phyloP scores from a whole-genome alignment of 208 protist species.

The Trypanosoma scelopori region DNA sequence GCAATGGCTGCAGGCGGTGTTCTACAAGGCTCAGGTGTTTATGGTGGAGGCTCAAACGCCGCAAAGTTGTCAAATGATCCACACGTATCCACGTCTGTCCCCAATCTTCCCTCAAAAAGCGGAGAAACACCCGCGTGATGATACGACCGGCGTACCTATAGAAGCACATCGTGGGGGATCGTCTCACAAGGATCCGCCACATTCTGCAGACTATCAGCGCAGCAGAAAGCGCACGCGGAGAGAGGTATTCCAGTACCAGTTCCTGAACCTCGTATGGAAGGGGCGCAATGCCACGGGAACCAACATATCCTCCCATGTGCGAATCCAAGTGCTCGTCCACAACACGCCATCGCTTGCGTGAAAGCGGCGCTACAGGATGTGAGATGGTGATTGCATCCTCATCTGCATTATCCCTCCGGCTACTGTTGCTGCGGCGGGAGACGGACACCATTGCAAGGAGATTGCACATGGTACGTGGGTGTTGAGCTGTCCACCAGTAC shows the following conservation, averaged over 20 bases:
- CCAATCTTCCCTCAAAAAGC: slow-evolving; percentile 46
- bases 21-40: neutral
- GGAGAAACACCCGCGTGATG: slow-evolving; percentile 39
- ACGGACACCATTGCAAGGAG: neutral
- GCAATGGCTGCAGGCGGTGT: slow-evolving; percentile 13
- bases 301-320: neutral
- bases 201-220: slow-evolving; percentile 29
- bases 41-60: slow-evolving; percentile 26
- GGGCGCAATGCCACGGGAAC: slow-evolving; percentile 8
- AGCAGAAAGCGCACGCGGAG: slow-evolving; percentile 35
- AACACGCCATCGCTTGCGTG: slow-evolving; percentile 4
- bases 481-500: slow-evolving; percentile 22
- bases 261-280: slow-evolving; percentile 38
- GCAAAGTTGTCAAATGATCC: slow-evolving; percentile 33
- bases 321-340: neutral
- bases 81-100: slow-evolving; percentile 36
- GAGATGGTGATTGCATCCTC: slow-evolving; percentile 17
- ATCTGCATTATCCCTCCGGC: neutral
- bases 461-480: slow-evolving; percentile 8
- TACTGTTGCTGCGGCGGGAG: neutral
- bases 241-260: slow-evolving; percentile 32
- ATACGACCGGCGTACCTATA: slow-evolving; percentile 21
- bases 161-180: slow-evolving; percentile 14
- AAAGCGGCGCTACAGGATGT: neutral
- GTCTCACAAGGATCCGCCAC: slow-evolving; percentile 28